Percentiles rank a stretch among this genome's conserved stretches.
phyloP scores from a whole-genome alignment of 176 grass and related monocot genomes.

The Thalia dealbata region DNA sequence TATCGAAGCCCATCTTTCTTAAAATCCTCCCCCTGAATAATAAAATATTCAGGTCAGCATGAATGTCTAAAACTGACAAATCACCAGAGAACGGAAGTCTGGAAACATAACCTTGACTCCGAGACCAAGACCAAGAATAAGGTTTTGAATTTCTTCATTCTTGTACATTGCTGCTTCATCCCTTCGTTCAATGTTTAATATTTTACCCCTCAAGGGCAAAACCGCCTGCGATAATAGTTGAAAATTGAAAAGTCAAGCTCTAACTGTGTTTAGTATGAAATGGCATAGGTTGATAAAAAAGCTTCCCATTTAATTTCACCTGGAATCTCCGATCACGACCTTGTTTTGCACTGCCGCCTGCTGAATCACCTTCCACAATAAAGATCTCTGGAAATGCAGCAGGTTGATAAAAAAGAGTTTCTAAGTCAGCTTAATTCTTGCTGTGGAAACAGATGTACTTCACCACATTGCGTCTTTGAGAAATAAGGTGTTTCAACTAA shows the following conservation, averaged over 20 bases:
- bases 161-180: slow-evolving; percentile 99
- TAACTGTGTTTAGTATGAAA: background rate
- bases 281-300: too few species aligned
- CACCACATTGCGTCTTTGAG: too few species aligned
- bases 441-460: background rate
- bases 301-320: slow-evolving; percentile 28
- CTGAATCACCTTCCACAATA: slow-evolving; percentile 97
- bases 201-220: slow-evolving; percentile 91
- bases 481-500: too few species aligned
- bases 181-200: slow-evolving; percentile 92
- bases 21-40: slow-evolving; percentile 95
- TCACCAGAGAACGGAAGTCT: slow-evolving; percentile 15
- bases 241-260: slow-evolving; percentile 14
- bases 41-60: slow-evolving; percentile 26
- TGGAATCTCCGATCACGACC: slow-evolving; percentile 94
- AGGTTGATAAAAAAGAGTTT: too few species aligned
- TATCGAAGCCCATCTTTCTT: slow-evolving; percentile 86
- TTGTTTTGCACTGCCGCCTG: slow-evolving; percentile 95
- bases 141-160: slow-evolving; percentile 97
- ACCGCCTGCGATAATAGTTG: slow-evolving; percentile 59
- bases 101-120: slow-evolving; percentile 67
- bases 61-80: slow-evolving; percentile 2
- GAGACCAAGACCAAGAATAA: slow-evolving; percentile 86
- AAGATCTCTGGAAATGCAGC: slow-evolving; percentile 73
- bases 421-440: too few species aligned